Conservation (phyloP, 2,329 filamentous ascomycete genomes). For the Leptographium lundbergii region DNA sequence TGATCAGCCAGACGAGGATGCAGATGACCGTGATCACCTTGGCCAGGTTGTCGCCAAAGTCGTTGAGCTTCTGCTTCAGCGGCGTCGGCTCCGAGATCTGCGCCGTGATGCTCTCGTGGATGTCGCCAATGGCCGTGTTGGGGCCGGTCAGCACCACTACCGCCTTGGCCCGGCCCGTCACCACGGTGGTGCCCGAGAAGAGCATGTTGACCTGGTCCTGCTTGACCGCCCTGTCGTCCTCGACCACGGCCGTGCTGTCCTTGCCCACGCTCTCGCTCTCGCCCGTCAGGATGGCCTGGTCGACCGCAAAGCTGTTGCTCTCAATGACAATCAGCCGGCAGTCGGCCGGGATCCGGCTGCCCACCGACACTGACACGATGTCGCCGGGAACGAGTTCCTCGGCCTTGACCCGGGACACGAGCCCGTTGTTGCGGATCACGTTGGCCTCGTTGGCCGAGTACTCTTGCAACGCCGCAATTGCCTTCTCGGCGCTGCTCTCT, state of each 20-base stretch:
- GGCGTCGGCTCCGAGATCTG: constrained; percentile 97
- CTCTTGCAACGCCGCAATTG: constrained; percentile 94
- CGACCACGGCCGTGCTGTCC: constrained; percentile 51
- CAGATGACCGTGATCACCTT: constrained; percentile 99
- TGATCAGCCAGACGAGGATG: constrained; percentile 94
- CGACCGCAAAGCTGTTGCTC: constrained; percentile 94
- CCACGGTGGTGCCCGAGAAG: constrained; percentile 95
- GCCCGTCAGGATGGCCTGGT: constrained; percentile 93
- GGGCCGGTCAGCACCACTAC: constrained; percentile 82
- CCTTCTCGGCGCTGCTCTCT: constrained; percentile 97
- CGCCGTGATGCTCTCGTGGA: constrained; percentile 94
- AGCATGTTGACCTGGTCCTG: constrained; percentile 97
- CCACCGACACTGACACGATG: constrained; percentile 75
- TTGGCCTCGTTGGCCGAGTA: constrained; percentile 98
- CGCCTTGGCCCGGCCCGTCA: constrained; percentile 83
- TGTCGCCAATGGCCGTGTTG: constrained; percentile 92
- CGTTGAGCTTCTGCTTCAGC: constrained; percentile 95
- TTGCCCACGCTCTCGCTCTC: constrained; percentile 97
- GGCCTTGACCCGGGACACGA: constrained; percentile 75
- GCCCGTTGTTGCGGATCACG: constrained; percentile 69
- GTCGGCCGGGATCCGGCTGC: constrained; percentile 88
- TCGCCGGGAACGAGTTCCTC: constrained; percentile 95
- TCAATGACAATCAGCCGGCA: constrained; percentile 82
- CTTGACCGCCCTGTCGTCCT: constrained; percentile 77
- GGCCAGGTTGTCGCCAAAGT: constrained; percentile 89